Percentiles rank a stretch among this genome's conserved stretches.
These are phyloP conservation scores for Cryptococcus maquisensis DNA, from an alignment of 1,284 basidiomycete species.

Conservation along the genomic window DNA sequence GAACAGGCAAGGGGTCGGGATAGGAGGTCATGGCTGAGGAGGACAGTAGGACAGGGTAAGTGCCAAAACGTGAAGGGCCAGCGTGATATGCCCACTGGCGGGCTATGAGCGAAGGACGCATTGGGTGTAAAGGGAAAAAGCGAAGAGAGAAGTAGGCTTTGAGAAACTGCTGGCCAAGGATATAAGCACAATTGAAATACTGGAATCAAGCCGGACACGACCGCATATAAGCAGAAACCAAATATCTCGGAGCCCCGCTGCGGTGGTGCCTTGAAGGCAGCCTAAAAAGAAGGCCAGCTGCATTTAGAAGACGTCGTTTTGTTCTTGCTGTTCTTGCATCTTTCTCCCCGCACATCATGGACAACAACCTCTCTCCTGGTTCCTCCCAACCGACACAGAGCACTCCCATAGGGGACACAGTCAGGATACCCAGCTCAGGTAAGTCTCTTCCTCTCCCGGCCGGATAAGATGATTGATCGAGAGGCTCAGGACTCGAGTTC, in stretches of 20 bases:
- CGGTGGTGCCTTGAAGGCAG: not conserved
- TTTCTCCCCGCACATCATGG: not conserved
- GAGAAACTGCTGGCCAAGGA: too few relatives aligned
- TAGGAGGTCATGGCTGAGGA: conserved; percentile 30
- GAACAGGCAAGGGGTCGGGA: conserved; percentile 56
- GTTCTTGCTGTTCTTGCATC: not conserved
- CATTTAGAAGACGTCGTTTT: not conserved
- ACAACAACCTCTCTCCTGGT: not conserved
- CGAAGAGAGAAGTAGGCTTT: too few relatives aligned
- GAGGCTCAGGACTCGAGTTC: conserved; percentile 33
- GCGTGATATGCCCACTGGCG: conserved; percentile 10
- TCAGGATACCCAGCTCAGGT: not conserved
- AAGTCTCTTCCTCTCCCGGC: not conserved
- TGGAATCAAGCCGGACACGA: not conserved
- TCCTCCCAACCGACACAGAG: not conserved
- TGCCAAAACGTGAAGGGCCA: conserved; percentile 27
- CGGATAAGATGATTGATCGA: not conserved
- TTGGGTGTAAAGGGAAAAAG: too few relatives aligned
- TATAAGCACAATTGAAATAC: not conserved
- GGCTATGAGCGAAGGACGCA: too few relatives aligned
- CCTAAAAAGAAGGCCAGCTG: not conserved
- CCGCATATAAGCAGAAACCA: too few relatives aligned
- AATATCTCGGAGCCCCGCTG: not conserved
- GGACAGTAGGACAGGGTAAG: conserved; percentile 30
- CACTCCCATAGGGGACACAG: not conserved